phyloP scores from a whole-genome alignment of 2,329 filamentous ascomycete species.

The Pestalotiopsis sp. region DNA sequence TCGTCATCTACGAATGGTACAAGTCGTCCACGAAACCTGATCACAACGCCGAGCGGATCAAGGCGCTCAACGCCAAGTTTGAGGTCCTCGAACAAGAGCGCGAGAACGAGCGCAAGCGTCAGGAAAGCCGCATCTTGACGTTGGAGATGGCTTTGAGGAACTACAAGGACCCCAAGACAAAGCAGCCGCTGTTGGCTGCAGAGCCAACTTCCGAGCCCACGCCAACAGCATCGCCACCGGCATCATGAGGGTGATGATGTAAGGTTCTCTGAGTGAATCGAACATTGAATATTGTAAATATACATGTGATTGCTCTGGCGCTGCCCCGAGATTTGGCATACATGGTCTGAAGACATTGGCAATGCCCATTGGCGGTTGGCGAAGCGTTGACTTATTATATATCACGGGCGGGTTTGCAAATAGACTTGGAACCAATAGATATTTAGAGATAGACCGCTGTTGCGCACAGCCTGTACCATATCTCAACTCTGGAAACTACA shows the following conservation, averaged over 20 bases:
- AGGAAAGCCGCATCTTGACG: constrained; percentile 46
- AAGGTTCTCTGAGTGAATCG: neutral
- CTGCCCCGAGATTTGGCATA: neutral
- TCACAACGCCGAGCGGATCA: constrained; percentile 52
- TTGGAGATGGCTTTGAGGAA: constrained; percentile 54
- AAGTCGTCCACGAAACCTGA: constrained; percentile 62
- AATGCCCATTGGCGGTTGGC: neutral
- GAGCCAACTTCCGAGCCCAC: constrained; percentile 26
- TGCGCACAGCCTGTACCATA: neutral
- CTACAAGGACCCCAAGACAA: constrained; percentile 57
- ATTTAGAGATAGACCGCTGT: neutral
- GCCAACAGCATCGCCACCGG: constrained; percentile 23
- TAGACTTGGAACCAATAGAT: neutral
- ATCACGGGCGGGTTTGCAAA: neutral
- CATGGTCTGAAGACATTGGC: neutral
- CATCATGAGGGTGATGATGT: neutral
- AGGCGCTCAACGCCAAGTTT: constrained; percentile 47
- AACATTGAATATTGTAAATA: neutral
- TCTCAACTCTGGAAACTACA: neutral
- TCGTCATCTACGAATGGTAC: constrained; percentile 65
- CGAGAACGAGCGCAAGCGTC: constrained; percentile 45
- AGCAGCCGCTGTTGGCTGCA: constrained; percentile 49
- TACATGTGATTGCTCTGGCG: neutral
- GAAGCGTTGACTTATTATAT: neutral
- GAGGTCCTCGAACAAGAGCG: constrained; percentile 54